Evolutionary conservation across 2,329 filamentous ascomycete genomes (phyloP).

Genomic region (Neofusicoccum cordaticola): DNA sequence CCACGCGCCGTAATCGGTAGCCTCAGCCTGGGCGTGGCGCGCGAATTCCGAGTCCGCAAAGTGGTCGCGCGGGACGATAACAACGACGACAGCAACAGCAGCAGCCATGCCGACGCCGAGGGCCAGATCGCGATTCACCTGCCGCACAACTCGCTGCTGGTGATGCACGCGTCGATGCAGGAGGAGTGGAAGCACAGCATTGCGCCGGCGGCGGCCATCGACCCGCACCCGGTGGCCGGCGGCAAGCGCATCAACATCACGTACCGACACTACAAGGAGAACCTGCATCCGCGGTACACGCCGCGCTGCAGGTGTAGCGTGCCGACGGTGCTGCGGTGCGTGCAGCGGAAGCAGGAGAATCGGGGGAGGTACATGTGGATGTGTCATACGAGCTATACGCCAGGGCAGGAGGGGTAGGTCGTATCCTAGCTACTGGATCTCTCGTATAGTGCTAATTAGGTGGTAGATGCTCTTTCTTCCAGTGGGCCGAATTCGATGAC

Average conservation of each 20-base stretch:
- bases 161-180: conserved; percentile 99
- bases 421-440: not conserved
- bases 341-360: conserved; percentile 73
- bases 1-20: conserved; percentile 86
- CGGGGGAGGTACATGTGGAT: conserved; percentile 88
- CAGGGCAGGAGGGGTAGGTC: conserved; percentile 53
- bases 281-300: conserved; percentile 72
- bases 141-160: conserved; percentile 86
- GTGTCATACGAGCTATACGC: conserved; percentile 75
- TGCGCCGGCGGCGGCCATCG: conserved; percentile 69
- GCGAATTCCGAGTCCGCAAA: conserved; percentile 84
- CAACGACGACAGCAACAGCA: conserved; percentile 26
- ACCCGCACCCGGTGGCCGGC: conserved; percentile 78
- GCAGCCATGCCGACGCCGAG: conserved; percentile 57
- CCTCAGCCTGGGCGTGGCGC: conserved; percentile 83
- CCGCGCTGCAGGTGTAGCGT: conserved; percentile 75
- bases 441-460: conserved; percentile 28
- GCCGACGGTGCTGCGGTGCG: conserved; percentile 68
- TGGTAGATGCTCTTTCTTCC: conserved; percentile 69
- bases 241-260: conserved; percentile 89
- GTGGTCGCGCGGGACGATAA: conserved; percentile 62
- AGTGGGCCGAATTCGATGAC: conserved; percentile 84
- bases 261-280: conserved; percentile 79
- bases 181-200: conserved; percentile 95
- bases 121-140: conserved; percentile 92